These are phyloP conservation scores for Hymenochaete sp. DNA, from an alignment of 1,284 basidiomycete genomes.

Conservation along the genomic window DNA sequence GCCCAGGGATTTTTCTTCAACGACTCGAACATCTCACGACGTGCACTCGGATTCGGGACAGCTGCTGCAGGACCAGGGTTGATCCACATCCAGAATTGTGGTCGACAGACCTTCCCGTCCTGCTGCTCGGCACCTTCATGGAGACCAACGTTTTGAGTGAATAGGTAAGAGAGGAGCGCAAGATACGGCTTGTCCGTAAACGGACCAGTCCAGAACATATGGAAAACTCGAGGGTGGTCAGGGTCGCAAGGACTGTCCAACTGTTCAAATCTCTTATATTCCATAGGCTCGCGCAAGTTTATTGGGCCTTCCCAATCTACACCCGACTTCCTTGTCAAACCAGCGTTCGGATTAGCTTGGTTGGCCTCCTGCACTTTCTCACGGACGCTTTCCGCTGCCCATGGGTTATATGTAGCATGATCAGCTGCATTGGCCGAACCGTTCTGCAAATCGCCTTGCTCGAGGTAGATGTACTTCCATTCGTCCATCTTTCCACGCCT, in stretches of 20 bases:
- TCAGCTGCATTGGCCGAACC: slow-evolving; percentile 24
- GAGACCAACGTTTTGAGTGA: slow-evolving; percentile 73
- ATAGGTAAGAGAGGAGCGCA: slow-evolving; percentile 71
- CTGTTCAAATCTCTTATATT: slow-evolving; percentile 49
- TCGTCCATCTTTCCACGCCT: slow-evolving; percentile 49
- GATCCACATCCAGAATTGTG: slow-evolving; percentile 86
- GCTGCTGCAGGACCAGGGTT: slow-evolving; percentile 67
- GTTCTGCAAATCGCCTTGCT: slow-evolving; percentile 39
- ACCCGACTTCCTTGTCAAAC: slow-evolving; percentile 32
- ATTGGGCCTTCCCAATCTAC: slow-evolving; percentile 41
- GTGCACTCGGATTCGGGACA: slow-evolving; percentile 63
- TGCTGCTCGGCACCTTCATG: slow-evolving; percentile 36
- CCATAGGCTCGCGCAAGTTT: slow-evolving; percentile 29
- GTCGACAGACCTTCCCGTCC: slow-evolving; percentile 46
- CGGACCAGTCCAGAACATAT: slow-evolving; percentile 81
- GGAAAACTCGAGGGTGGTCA: slow-evolving; percentile 65
- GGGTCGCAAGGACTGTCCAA: slow-evolving; percentile 56
- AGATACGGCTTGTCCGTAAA: slow-evolving; percentile 83
- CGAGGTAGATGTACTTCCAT: slow-evolving; percentile 61
- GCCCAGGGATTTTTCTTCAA: slow-evolving; percentile 77
- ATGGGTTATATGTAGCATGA: slow-evolving; percentile 13
- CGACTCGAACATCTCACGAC: slow-evolving; percentile 57
- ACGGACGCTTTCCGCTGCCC: slow-evolving; percentile 14
- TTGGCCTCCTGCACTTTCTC: background rate
- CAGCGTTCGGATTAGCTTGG: slow-evolving; percentile 27